These are phyloP conservation scores for Lactifluus volemus DNA, from an alignment of 768 basidiomycete genomes.

Conservation along the genomic window DNA sequence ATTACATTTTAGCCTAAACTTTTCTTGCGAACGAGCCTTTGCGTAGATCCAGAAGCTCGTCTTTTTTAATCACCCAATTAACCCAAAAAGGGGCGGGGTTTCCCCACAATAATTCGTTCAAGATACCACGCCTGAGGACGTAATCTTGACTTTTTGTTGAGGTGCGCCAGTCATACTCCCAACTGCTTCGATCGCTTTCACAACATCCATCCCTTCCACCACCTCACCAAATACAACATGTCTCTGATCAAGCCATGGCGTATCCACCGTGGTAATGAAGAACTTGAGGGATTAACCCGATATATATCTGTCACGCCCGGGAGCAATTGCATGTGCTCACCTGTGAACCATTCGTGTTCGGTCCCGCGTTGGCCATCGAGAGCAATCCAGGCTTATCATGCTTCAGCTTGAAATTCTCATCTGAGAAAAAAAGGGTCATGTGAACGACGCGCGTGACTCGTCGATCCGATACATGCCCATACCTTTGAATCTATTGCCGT, in stretches of 20 bases:
- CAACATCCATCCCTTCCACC: slow-evolving; percentile 33
- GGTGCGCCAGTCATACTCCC: slow-evolving; percentile 18
- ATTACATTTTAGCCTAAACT: too few species aligned
- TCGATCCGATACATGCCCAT: neutral
- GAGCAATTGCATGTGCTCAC: slow-evolving; percentile 18
- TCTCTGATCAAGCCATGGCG: slow-evolving; percentile 34
- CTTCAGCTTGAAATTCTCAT: slow-evolving; percentile 32
- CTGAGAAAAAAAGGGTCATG: slow-evolving; percentile 19
- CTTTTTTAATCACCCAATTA: too few species aligned
- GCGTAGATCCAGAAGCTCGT: too few species aligned
- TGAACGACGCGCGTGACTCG: neutral
- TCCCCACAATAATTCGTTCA: neutral
- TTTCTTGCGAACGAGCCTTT: too few species aligned
- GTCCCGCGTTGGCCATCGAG: slow-evolving; percentile 45
- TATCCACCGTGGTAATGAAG: slow-evolving; percentile 32
- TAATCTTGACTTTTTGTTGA: slow-evolving; percentile 7
- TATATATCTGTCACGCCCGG: too few species aligned
- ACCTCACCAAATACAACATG: slow-evolving; percentile 40
- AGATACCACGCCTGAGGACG: slow-evolving; percentile 12
- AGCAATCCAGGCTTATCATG: slow-evolving; percentile 35
- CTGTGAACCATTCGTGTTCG: slow-evolving; percentile 43
- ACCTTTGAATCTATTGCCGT: slow-evolving; percentile 30
- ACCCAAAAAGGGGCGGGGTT: too few species aligned
- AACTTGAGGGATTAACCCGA: slow-evolving; percentile 23
- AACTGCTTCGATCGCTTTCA: slow-evolving; percentile 28